phyloP scores from a whole-genome alignment of 352 stramenopile genomes.

The Phytophthora pseudosyringae region DNA sequence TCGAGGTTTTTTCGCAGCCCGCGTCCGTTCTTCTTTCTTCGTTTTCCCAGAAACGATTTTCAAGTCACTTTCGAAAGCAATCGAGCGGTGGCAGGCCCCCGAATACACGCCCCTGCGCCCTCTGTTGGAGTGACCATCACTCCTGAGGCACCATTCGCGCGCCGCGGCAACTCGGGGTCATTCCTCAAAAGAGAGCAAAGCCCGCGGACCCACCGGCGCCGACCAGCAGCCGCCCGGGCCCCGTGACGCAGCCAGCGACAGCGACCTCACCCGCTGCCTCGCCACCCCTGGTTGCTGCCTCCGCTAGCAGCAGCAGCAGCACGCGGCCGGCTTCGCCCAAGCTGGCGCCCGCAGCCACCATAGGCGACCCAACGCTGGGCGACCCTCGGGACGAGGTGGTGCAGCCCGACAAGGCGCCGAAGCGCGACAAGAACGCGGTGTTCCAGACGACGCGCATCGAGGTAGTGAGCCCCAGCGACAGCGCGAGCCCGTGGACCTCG shows the following conservation, averaged over 20 bases:
- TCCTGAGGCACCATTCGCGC: conserved; percentile 35
- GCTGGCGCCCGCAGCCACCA: conserved; percentile 41
- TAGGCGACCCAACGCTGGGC: conserved; percentile 50
- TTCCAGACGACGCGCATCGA: conserved; percentile 57
- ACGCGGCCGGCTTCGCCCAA: conserved; percentile 18
- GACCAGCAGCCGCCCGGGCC: conserved; percentile 1
- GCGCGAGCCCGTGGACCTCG: conserved; percentile 48
- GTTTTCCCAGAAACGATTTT: conserved; percentile 46
- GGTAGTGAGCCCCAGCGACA: conserved; percentile 59
- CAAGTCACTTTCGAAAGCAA: conserved; percentile 66
- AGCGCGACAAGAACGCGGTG: conserved; percentile 35
- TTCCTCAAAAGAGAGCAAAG: conserved; percentile 63
- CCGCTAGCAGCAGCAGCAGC: conserved; percentile 10
- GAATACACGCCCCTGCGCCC: conserved; percentile 45
- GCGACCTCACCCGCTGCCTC: conserved; percentile 2
- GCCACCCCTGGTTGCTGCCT: not conserved
- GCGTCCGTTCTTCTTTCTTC: conserved; percentile 41
- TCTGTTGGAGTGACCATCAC: conserved; percentile 54
- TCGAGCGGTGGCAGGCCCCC: conserved; percentile 47
- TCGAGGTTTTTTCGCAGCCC: conserved; percentile 35
- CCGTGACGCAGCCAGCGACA: conserved; percentile 5
- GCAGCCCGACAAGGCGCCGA: conserved; percentile 35
- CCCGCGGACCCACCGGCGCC: conserved; percentile 22
- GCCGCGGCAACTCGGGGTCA: conserved; percentile 43
- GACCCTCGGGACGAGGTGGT: conserved; percentile 45